Percentiles rank a stretch among this genome's conserved stretches.
Conservation (phyloP, 495 filamentous ascomycete species). For the Cairneyella variabilis region DNA sequence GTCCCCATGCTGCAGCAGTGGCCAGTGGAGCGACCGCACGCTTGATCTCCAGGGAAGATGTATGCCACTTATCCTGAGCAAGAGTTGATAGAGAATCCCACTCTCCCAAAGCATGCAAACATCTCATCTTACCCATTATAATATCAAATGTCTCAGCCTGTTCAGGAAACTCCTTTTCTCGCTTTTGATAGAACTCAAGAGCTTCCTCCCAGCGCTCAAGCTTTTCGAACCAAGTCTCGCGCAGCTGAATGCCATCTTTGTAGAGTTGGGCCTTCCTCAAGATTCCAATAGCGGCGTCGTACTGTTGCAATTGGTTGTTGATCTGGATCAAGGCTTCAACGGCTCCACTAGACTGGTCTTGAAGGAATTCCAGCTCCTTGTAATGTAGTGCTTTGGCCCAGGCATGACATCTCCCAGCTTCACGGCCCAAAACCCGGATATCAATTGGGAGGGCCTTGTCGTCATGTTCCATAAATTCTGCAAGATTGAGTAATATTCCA, state of each 20-base stretch:
- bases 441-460: slow-evolving; percentile 98
- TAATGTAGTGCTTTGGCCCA: slow-evolving; percentile 98
- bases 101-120: slow-evolving; percentile 92
- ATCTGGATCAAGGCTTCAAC: slow-evolving; percentile 97
- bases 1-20: slow-evolving; percentile 95
- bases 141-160: slow-evolving; percentile 71
- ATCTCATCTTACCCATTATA: slow-evolving; percentile 99
- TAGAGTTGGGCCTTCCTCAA: slow-evolving; percentile 91
- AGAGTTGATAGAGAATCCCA: slow-evolving; percentile 89
- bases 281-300: slow-evolving; percentile 95
- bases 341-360: slow-evolving; percentile 92
- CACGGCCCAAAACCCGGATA: slow-evolving; percentile 85
- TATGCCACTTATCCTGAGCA: slow-evolving; percentile 88
- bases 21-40: slow-evolving; percentile 86
- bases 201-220: slow-evolving; percentile 98
- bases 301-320: slow-evolving; percentile 97
- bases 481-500: slow-evolving; percentile 90
- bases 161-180: slow-evolving; percentile 61
- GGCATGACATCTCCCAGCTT: slow-evolving; percentile 92
- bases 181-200: slow-evolving; percentile 81
- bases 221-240: slow-evolving; percentile 99
- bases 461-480: slow-evolving; percentile 99
- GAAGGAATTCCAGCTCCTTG: slow-evolving; percentile 96
- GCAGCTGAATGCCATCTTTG: slow-evolving; percentile 82
- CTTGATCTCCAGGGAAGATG: slow-evolving; percentile 78